Evolutionary conservation across 2,329 filamentous ascomycete genomes (phyloP), one percentile per base, ranked within the genome.

Genomic region (Coniochaeta sp.): DNA sequence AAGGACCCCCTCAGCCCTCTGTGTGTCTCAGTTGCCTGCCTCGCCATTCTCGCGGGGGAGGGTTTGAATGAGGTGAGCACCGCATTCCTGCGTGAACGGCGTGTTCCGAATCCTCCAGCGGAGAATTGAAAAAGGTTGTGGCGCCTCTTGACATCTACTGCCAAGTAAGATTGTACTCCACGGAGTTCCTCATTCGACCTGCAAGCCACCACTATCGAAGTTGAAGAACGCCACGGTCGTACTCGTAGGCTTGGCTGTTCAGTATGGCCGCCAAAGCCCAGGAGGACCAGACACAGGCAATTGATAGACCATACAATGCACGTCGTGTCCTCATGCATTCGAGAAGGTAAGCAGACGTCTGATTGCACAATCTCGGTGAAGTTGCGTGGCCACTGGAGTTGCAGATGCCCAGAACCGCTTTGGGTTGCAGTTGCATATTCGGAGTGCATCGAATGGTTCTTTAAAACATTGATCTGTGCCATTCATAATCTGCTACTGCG

Each of bases 351-450:
- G 36, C 36, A 38, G 36, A 14, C 10, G 10, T 19, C 9, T 26
- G 19, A 24, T 6, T 44, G 40, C 7, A 22, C 12, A 17, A n/a
- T 12, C 34, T 61, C 62, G 61, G 64, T 63, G 63, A 64, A 58
- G 59, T 54, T 62, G 42, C 22, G 19, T 7, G 22, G 42, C 10
- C 19, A 26, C 4, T 57, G 52, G 57, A 58, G 59, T 61, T 65
- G 67, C 67, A 67, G 60, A 52, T 40, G 32, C n/a, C 30, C 50
- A 61, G 59, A 30, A 42, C 65, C 64, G 61, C 60, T 67, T 68
- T 61, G n/a, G 64, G 67, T 65, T n/a, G n/a, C 58, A 34, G 56
- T 60, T 68, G 67, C 67, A 40, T 12, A 34, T 34, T 12, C 12
- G 32, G 32, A 68, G 47, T 55, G 64, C 62, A 19, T 58, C 56